Evolutionary conservation across 225 moss, liverwort and hornwort genomes (phyloP).

Genomic region (Pseudoscleropodium purum): DNA sequence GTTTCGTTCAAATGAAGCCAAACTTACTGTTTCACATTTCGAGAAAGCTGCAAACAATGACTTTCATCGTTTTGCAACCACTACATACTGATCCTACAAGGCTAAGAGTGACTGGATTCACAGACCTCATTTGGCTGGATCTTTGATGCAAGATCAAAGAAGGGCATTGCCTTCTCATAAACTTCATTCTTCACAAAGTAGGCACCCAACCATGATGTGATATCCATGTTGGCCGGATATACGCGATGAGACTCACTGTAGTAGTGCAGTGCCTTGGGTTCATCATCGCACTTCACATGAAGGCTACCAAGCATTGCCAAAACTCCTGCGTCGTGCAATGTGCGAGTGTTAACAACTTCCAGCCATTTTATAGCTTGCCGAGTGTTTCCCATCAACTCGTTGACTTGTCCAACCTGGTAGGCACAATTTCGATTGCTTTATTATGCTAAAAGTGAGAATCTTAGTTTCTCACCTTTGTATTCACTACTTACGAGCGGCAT

Average conservation of each 20-base stretch:
- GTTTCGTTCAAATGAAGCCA: neutral
- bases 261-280: slow-evolving; percentile 81
- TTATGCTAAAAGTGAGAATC: neutral
- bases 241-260: slow-evolving; percentile 75
- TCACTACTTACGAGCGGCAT: neutral
- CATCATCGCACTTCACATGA: slow-evolving; percentile 67
- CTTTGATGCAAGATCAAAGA: slow-evolving; percentile 71
- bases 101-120: neutral
- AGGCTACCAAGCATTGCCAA: slow-evolving; percentile 69
- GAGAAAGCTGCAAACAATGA: neutral
- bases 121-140: slow-evolving; percentile 64
- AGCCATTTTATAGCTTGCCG: slow-evolving; percentile 83
- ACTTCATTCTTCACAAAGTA: slow-evolving; percentile 82
- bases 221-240: slow-evolving; percentile 88
- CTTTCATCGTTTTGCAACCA: neutral
- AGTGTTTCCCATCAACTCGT: slow-evolving; percentile 77
- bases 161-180: slow-evolving; percentile 86
- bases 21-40: neutral
- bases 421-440: neutral
- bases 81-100: neutral
- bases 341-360: slow-evolving; percentile 77
- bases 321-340: slow-evolving; percentile 72
- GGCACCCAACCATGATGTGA: slow-evolving; percentile 86
- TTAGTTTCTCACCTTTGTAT: neutral
- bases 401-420: slow-evolving; percentile 64